These are phyloP conservation scores for Haematococcus lacustris DNA, from an alignment of 139 green algal genomes.

Conservation along the genomic window DNA sequence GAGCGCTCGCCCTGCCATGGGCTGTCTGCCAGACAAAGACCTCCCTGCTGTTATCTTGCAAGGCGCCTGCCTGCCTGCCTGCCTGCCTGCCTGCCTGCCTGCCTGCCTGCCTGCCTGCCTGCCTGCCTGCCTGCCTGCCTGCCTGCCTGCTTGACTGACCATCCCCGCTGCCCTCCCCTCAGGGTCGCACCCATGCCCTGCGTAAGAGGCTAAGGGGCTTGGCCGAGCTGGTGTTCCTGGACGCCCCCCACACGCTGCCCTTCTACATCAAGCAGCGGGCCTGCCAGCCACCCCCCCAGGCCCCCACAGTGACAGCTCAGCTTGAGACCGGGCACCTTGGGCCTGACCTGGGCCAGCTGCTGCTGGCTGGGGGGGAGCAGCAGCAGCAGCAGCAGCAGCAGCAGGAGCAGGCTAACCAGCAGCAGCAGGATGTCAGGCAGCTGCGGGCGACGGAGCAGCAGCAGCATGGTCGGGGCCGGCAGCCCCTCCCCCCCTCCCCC, in stretches of 20 bases:
- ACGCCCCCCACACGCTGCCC: slow-evolving; percentile 74
- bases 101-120: background rate
- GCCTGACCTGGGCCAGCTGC: background rate
- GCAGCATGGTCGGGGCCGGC: background rate
- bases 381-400: slow-evolving; percentile 1
- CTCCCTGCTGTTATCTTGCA: too few relatives aligned
- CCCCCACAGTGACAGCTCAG: too few relatives aligned
- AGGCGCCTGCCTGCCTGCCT: too few relatives aligned
- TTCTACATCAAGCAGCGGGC: slow-evolving; percentile 20
- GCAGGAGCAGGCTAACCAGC: background rate
- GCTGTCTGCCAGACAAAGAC: background rate
- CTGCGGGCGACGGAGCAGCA: background rate
- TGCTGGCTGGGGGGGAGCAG: background rate
- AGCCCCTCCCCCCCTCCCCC: background rate
- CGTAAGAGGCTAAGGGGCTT: slow-evolving; percentile 48
- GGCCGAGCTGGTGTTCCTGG: slow-evolving; percentile 70
- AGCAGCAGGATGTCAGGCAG: background rate
- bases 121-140: background rate
- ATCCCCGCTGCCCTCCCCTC: background rate
- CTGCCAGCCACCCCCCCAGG: background rate
- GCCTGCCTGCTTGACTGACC: background rate
- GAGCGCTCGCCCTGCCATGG: too few relatives aligned
- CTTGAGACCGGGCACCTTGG: background rate
- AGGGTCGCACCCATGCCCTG: slow-evolving; percentile 55
- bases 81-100: too few relatives aligned